Conservation (phyloP, 2,329 filamentous ascomycete genomes). For the Rutstroemia sydowiana region DNA sequence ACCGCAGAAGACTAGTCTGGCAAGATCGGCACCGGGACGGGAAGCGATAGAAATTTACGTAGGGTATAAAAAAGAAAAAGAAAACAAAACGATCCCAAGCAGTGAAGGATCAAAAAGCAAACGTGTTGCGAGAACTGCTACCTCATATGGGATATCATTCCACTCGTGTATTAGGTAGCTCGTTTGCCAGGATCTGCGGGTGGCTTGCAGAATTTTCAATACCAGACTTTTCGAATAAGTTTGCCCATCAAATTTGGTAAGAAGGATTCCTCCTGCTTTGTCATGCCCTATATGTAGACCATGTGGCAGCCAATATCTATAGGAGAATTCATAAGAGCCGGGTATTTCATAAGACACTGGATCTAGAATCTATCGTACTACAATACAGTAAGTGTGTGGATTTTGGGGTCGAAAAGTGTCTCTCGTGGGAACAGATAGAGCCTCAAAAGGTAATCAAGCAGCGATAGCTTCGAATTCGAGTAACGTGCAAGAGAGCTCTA, state of each 20-base stretch:
- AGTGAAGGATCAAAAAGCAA: slow-evolving; percentile 8
- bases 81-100: no score
- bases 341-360: not conserved
- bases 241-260: not conserved
- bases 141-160: not conserved
- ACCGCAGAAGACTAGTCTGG: slow-evolving; percentile 1
- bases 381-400: no score
- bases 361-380: no score
- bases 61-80: not conserved
- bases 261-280: slow-evolving; percentile 9
- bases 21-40: slow-evolving; percentile 1
- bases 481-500: not conserved
- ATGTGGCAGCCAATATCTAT: slow-evolving; percentile 1
- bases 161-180: slow-evolving; percentile 3
- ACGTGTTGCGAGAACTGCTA: not conserved
- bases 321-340: not conserved
- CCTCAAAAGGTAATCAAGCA: not conserved
- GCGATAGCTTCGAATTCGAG: not conserved
- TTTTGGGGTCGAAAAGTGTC: slow-evolving; percentile 2
- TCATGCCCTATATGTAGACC: slow-evolving; percentile 8
- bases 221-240: not conserved
- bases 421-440: no score
- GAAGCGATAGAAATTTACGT: slow-evolving; percentile 2
- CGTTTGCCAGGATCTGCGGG: slow-evolving; percentile 7
- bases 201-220: not conserved